phyloP scores from a whole-genome alignment of 2,329 filamentous ascomycete species.

The Rosellinia necatrix region DNA sequence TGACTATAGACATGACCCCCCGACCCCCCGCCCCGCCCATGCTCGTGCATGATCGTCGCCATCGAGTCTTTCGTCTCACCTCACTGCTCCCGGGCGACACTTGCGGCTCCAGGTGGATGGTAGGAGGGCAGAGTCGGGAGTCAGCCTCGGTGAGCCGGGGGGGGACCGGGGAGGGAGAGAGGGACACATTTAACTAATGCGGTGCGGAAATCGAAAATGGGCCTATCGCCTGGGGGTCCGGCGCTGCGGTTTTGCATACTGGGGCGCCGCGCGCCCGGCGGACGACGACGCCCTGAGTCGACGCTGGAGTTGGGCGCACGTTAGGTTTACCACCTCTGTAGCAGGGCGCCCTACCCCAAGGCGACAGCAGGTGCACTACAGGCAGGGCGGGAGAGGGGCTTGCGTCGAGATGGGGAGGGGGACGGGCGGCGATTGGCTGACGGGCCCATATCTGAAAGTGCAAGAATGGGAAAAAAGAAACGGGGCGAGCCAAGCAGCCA shows the following conservation, averaged over 20 bases:
- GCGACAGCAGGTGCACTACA: too few species aligned
- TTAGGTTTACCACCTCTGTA: too few species aligned
- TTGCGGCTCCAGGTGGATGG: slow-evolving; percentile 13
- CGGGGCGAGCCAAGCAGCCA: slow-evolving; percentile 20
- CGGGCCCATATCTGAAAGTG: slow-evolving; percentile 7
- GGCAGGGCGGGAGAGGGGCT: neutral
- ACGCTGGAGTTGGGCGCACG: too few species aligned
- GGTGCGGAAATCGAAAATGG: too few species aligned
- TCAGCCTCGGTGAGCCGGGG: slow-evolving; percentile 21
- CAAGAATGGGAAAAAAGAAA: slow-evolving; percentile 17
- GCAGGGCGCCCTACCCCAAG: too few species aligned
- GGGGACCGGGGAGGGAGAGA: neutral
- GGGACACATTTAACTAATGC: too few species aligned
- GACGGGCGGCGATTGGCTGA: slow-evolving; percentile 21
- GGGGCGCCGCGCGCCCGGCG: too few species aligned
- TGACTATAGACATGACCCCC: too few species aligned
- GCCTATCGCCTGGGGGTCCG: too few species aligned
- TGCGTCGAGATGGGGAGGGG: slow-evolving; percentile 9
- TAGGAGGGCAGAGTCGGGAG: slow-evolving; percentile 3
- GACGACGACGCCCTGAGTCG: too few species aligned
- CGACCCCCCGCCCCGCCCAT: neutral
- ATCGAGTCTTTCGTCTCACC: slow-evolving; percentile 13
- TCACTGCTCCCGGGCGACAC: slow-evolving; percentile 10
- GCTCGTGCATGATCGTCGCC: neutral
- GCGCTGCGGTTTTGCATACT: too few species aligned